Base-by-base conservation (phyloP, 805 yeast species). In the Wickerhamomyces canadensis region DNA sequence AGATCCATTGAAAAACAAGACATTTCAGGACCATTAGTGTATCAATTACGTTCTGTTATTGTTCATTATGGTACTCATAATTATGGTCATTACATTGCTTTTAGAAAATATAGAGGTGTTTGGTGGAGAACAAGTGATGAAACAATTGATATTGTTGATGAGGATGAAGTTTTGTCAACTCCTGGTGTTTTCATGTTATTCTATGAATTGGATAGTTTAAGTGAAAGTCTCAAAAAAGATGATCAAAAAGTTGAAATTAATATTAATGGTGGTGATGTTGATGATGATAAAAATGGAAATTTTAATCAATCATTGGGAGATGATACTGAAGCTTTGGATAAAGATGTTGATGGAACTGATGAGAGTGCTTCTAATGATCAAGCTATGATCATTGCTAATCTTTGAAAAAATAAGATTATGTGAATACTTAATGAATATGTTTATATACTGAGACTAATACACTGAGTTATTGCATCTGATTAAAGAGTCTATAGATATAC, bases 111-210 rank as follows among this genome's bases (percentile, higher is more conserved):
- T 40, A 74, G 95, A 47, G 93, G 89, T 3, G 70, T 78, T 10
- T 91, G 98, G 98, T 89, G 96, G 95, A 75, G 96, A 56, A 81
- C 89, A 15, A 82, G 93, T 49, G 98, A 93, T 60, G 95, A 88
- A 54, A 78, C 80, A 3, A 95, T 89, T 3, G 78, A 86, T 42
- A 71, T 84, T 23, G 87, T 86, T 4, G 73, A 78, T 11, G 95
- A 86, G 55, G 72, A 73, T 3, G 95, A 89, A 54, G 97, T 88
- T 1, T 62, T 86, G 39, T 68, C 69, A 12, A 77, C 88, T 4
- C 93, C 85, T 38, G 96, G 96, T 19, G 88, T 91, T 0, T 91
- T 88, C 48, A 86, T 91, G 96, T 60, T 91, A 49, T 91, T 91
- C 54, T 91, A 91, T 57, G 97, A 89, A 55, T 59, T 64, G 39